Percentiles rank a stretch among this genome's conserved stretches.
Evolutionary conservation across 371 early-diverging fungal genomes (phyloP).

Genomic region (Apophysomyces elegans): DNA sequence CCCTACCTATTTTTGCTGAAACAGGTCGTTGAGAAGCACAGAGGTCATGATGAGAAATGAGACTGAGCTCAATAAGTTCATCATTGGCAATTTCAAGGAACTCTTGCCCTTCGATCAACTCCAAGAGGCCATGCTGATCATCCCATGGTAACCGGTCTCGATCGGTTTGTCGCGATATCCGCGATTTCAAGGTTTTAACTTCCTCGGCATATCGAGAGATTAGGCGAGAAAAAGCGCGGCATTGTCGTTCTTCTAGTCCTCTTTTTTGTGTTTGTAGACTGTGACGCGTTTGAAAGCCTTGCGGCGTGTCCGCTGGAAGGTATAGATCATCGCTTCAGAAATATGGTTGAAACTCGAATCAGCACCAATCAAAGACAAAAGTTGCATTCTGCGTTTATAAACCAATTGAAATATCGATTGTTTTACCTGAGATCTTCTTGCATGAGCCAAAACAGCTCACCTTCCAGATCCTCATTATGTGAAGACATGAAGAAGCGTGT

Average conservation of each 20-base stretch:
- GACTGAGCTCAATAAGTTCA: neutral
- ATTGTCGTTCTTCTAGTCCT: neutral
- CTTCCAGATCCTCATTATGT: neutral
- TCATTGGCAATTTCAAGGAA: neutral
- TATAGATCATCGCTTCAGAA: neutral
- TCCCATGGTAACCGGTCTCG: neutral
- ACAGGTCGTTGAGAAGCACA: neutral
- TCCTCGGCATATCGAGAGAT: neutral
- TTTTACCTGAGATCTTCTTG: conserved; percentile 2
- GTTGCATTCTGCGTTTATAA: too few relatives aligned
- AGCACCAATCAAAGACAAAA: too few relatives aligned
- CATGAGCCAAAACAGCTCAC: conserved; percentile 3
- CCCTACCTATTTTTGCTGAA: neutral
- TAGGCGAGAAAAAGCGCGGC: neutral
- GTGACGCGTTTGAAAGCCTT: neutral
- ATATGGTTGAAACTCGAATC: neutral
- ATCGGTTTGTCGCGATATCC: neutral
- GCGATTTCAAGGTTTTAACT: neutral
- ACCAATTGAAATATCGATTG: too few relatives aligned
- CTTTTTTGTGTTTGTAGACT: neutral
- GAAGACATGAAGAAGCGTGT: neutral
- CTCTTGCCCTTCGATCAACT: neutral
- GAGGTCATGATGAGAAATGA: neutral
- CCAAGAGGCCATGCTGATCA: neutral
- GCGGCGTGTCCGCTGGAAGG: conserved; percentile 1